phyloP scores from a whole-genome alignment of 805 yeast species.

The Lipomyces sp. region DNA sequence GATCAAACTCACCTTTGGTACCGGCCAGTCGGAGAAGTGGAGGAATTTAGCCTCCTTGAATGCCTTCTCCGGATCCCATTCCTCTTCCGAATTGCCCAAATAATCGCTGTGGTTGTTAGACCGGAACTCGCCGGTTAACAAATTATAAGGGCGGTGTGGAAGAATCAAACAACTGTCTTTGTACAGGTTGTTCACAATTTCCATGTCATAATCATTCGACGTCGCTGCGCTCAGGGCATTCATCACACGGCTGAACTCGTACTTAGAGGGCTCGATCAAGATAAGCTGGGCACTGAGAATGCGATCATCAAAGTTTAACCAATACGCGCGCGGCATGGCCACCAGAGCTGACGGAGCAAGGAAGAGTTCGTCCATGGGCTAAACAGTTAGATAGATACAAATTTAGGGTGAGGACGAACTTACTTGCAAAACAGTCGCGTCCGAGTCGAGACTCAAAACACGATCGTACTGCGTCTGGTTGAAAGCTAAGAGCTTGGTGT shows the following conservation, averaged over 20 bases:
- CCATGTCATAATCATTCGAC: slow-evolving; percentile 10
- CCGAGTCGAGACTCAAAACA: slow-evolving; percentile 59
- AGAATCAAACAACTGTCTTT: slow-evolving; percentile 1
- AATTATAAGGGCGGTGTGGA: slow-evolving; percentile 5
- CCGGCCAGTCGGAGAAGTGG: slow-evolving; percentile 11
- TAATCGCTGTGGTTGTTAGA: background rate
- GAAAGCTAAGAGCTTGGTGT: slow-evolving; percentile 63
- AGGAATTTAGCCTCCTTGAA: background rate
- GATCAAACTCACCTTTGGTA: slow-evolving; percentile 7
- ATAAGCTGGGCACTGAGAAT: slow-evolving; percentile 8
- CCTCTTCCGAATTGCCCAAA: background rate
- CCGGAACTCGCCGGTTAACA: slow-evolving; percentile 11
- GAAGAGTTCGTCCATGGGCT: slow-evolving; percentile 62
- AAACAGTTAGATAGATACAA: background rate
- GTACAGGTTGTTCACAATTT: slow-evolving; percentile 6
- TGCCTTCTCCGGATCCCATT: background rate
- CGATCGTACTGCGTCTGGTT: slow-evolving; percentile 54
- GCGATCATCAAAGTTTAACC: slow-evolving; percentile 2
- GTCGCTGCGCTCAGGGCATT: background rate
- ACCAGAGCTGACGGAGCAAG: background rate
- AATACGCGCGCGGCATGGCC: slow-evolving; percentile 13
- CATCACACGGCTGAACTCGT: slow-evolving; percentile 4
- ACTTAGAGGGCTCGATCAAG: slow-evolving; percentile 5
- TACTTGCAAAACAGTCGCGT: slow-evolving; percentile 55
- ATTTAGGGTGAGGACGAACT: background rate